phyloP scores from a whole-genome alignment of 805 yeast genomes.

The Komagataella pseudopastoris region DNA sequence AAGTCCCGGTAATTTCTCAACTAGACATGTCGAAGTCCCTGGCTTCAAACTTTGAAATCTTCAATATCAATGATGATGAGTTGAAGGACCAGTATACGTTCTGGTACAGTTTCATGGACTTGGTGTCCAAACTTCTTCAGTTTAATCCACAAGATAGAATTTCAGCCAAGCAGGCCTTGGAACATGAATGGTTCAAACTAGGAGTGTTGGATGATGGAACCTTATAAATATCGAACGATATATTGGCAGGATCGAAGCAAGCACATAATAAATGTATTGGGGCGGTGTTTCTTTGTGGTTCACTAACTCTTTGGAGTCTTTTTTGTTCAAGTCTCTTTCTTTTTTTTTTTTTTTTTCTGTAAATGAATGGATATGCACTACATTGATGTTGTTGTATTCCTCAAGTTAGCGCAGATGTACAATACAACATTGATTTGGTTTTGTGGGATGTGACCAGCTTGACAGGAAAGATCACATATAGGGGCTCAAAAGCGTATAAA shows the following conservation, averaged over 20 bases:
- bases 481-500: background rate
- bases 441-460: background rate
- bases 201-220: constrained; percentile 47
- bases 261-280: background rate
- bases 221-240: background rate
- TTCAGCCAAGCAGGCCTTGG: constrained; percentile 39
- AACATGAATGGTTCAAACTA: constrained; percentile 64
- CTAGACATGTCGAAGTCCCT: constrained; percentile 10
- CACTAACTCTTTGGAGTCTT: background rate
- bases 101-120: constrained; percentile 65
- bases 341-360: background rate
- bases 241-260: too few relatives aligned
- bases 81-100: constrained; percentile 50
- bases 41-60: constrained; percentile 11
- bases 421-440: background rate
- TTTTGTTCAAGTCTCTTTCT: background rate
- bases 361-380: background rate
- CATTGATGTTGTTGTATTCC: background rate
- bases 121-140: constrained; percentile 32
- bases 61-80: constrained; percentile 18
- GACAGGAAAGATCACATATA: background rate
- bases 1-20: constrained; percentile 15
- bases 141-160: constrained; percentile 38
- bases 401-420: background rate
- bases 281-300: background rate